Evolutionary conservation across 2,329 filamentous ascomycete species (phyloP).

Genomic region (Chaetomiaceae sp.): DNA sequence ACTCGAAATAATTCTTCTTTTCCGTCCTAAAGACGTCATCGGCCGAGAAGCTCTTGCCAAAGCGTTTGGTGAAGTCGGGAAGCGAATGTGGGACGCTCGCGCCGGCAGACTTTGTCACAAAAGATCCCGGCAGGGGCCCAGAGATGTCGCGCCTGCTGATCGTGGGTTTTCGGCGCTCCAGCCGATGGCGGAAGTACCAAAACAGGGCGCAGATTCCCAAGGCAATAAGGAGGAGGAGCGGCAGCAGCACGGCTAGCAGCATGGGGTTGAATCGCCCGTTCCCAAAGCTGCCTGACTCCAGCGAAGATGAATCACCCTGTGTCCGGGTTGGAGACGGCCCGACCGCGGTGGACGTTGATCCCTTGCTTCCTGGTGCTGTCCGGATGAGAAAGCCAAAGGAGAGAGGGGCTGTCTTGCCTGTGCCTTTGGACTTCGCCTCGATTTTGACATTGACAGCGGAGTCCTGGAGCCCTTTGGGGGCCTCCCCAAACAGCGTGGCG

Average conservation of each 20-base stretch:
- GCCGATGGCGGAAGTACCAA: slow-evolving; percentile 27
- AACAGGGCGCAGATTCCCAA: slow-evolving; percentile 29
- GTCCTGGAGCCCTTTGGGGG: slow-evolving; percentile 31
- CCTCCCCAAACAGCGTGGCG: slow-evolving; percentile 36
- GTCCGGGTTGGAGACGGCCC: not conserved
- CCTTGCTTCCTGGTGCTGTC: not conserved
- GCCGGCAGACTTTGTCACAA: slow-evolving; percentile 22
- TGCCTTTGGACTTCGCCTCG: slow-evolving; percentile 30
- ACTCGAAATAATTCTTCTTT: slow-evolving; percentile 12
- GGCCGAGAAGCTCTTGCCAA: slow-evolving; percentile 13
- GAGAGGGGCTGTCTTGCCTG: slow-evolving; percentile 33
- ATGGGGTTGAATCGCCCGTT: slow-evolving; percentile 26
- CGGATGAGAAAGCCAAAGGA: slow-evolving; percentile 33
- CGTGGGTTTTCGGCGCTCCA: slow-evolving; percentile 16
- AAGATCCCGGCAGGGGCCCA: slow-evolving; percentile 28
- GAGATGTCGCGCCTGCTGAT: slow-evolving; percentile 27
- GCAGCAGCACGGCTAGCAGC: slow-evolving; percentile 40
- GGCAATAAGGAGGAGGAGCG: slow-evolving; percentile 34
- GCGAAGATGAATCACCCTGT: slow-evolving; percentile 15
- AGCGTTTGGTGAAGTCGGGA: slow-evolving; percentile 11
- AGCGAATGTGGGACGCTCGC: slow-evolving; percentile 1
- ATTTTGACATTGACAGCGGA: slow-evolving; percentile 25
- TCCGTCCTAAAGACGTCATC: slow-evolving; percentile 12
- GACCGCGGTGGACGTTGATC: not conserved
- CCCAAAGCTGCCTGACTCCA: slow-evolving; percentile 23